These are phyloP conservation scores for Penicillium lividum DNA, from an alignment of 495 filamentous ascomycete genomes.

Conservation along the genomic window DNA sequence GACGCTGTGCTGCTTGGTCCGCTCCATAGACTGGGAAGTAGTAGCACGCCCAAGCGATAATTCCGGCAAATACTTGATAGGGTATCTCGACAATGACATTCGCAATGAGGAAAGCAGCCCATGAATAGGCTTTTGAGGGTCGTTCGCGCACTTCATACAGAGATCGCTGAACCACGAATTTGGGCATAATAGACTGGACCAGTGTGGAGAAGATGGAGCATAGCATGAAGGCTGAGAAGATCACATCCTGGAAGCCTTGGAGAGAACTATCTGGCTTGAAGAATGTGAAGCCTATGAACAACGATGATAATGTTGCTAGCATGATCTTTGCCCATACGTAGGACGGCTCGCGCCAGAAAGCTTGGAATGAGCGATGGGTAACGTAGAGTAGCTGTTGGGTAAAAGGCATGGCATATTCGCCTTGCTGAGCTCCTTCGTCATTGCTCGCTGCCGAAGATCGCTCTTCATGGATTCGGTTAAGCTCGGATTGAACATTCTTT, in stretches of 20 bases:
- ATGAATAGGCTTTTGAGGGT: constrained; percentile 64
- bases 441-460: neutral
- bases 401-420: constrained; percentile 51
- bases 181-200: constrained; percentile 74
- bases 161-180: constrained; percentile 60
- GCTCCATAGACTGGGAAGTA: constrained; percentile 61
- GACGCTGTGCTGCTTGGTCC: constrained; percentile 37
- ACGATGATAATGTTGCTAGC: constrained; percentile 16
- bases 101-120: constrained; percentile 57
- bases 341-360: constrained; percentile 48
- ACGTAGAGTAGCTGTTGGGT: constrained; percentile 46
- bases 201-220: constrained; percentile 71
- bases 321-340: constrained; percentile 19
- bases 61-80: constrained; percentile 36
- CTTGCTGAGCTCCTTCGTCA: constrained; percentile 37
- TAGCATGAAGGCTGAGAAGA: constrained; percentile 80
- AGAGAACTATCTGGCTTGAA: constrained; percentile 63
- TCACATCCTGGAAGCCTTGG: constrained; percentile 80
- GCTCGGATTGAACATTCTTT: constrained; percentile 57
- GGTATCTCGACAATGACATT: constrained; percentile 16
- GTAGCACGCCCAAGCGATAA: constrained; percentile 56
- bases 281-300: constrained; percentile 75
- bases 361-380: constrained; percentile 44
- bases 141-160: constrained; percentile 66
- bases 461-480: constrained; percentile 33